Base-by-base conservation (phyloP, 345 rosid genomes). In the Dipteronia dyeriana region DNA sequence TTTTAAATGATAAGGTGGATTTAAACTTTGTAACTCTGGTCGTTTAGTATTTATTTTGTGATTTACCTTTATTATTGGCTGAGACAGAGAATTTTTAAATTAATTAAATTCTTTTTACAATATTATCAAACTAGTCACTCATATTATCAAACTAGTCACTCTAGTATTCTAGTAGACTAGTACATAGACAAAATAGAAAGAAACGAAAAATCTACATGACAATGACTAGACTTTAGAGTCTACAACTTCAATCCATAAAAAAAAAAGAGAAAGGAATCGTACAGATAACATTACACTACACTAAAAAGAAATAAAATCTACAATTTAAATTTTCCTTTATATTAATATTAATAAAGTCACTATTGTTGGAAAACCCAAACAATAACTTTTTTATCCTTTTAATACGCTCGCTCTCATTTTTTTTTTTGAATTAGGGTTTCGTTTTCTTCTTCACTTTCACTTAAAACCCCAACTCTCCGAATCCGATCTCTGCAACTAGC, bases 401-500 rank as follows among this genome's bases (percentile, higher is more conserved):
- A 23, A 73, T 60, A 73, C 22, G 59, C 65, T 12, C 7, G n/a
- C 70, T 66, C 51, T 38, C 51, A 2, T 3, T 54, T 34, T 38
- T 1, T 1, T 66, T 80, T 84, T 79, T 76, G 81, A 85, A 73
- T 88, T 88, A 88, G 94, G 95, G 91, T 85, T 90, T 86, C 77
- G 9, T 79, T 86, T 59, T 59, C 63, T 20, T 59, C 76, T 68
- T 75, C 75, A 0, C 68, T 43, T 74, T 9, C 49, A 8, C 22
- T 80, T 57, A 47, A 81, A 82, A 77, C 82, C 87, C 78, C 75
- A 73, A 34, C 38, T 34, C 68, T 43, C 83, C 26, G 45, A 7
- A 39, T 12, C 85, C 80, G 88, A 83, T 85, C 88, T 75, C 73
- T 20, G 26, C 57, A 8, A 79, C 86, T 86, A 89, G 86, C 88